Percentiles rank a stretch among this genome's conserved stretches.
phyloP scores from a whole-genome alignment of 2,329 filamentous ascomycete genomes.

The Talaromyces sp. region DNA sequence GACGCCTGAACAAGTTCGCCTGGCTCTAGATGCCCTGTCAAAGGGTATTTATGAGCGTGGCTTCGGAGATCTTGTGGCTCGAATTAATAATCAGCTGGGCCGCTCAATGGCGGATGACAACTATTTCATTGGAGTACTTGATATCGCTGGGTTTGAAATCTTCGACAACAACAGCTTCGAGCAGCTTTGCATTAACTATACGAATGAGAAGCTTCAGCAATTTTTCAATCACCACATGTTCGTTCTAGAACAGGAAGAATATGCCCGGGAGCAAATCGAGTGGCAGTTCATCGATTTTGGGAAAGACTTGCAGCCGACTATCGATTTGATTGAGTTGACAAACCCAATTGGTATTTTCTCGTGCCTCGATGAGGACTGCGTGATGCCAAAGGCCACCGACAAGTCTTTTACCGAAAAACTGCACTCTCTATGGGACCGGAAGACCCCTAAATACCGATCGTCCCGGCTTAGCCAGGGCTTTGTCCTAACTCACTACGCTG shows the following conservation, averaged over 20 bases:
- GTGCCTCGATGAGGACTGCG: constrained; percentile 94
- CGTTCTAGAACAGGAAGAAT: constrained; percentile 96
- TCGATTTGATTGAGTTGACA: constrained; percentile 91
- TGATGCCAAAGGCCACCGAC: constrained; percentile 98
- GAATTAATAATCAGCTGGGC: constrained; percentile 91
- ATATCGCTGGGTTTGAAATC: constrained; percentile 99
- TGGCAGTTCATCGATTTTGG: constrained; percentile 99
- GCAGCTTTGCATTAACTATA: constrained; percentile 99
- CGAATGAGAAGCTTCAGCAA: constrained; percentile 97
- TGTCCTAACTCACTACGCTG: constrained; percentile 93
- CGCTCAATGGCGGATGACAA: constrained; percentile 85
- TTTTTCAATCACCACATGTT: constrained; percentile 99
- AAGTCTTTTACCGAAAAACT: constrained; percentile 97
- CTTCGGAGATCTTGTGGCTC: constrained; percentile 87
- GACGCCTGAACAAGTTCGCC: constrained; percentile 91
- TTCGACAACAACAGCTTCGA: constrained; percentile 99
- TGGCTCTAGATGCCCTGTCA: constrained; percentile 84
- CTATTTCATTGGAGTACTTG: constrained; percentile 94
- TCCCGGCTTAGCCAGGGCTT: constrained; percentile 90
- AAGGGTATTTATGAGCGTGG: constrained; percentile 98
- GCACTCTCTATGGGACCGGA: constrained; percentile 95
- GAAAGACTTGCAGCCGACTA: constrained; percentile 93
- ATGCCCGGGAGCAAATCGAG: constrained; percentile 95
- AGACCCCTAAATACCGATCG: constrained; percentile 87
- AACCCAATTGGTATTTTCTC: constrained; percentile 99